A percentile compares a stretch with the other conserved stretches of the same genome.
Evolutionary conservation across 768 basidiomycete species (phyloP).

Genomic region (Mycena haematopus): DNA sequence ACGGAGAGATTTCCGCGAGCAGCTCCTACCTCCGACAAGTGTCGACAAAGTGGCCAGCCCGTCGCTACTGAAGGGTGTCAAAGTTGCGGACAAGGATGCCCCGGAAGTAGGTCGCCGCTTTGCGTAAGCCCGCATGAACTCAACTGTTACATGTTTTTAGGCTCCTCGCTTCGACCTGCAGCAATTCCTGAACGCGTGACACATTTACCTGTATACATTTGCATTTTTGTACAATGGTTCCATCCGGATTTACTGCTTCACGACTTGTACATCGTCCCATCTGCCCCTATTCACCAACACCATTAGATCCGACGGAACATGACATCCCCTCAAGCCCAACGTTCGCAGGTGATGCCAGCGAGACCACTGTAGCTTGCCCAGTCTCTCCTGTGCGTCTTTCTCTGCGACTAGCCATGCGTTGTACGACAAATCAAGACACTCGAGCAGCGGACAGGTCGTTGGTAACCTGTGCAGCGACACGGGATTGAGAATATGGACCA

Average conservation of each 20-base stretch:
- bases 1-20: too few relatives aligned
- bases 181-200: slow-evolving; percentile 56
- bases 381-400: slow-evolving; percentile 40
- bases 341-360: slow-evolving; percentile 59
- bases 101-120: slow-evolving; percentile 42
- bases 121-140: neutral
- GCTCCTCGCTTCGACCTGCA: slow-evolving; percentile 63
- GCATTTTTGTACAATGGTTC: slow-evolving; percentile 29
- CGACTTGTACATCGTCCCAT: slow-evolving; percentile 67
- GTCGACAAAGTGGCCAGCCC: slow-evolving; percentile 27
- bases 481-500: slow-evolving; percentile 56
- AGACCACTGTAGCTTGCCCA: slow-evolving; percentile 64
- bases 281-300: slow-evolving; percentile 61
- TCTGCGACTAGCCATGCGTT: slow-evolving; percentile 52
- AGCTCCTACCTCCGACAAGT: slow-evolving; percentile 46
- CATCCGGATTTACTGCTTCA: slow-evolving; percentile 39
- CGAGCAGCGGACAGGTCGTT: slow-evolving; percentile 63
- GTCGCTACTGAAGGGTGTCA: slow-evolving; percentile 26
- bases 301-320: slow-evolving; percentile 48
- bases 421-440: slow-evolving; percentile 71
- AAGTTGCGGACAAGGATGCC: slow-evolving; percentile 41
- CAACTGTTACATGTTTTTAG: slow-evolving; percentile 9
- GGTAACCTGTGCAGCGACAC: slow-evolving; percentile 65
- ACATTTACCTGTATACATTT: slow-evolving; percentile 28
- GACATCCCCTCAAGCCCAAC: slow-evolving; percentile 63